These are phyloP conservation scores for Talaromyces islandicus DNA, from an alignment of 2,329 filamentous ascomycete genomes.

Conservation along the genomic window DNA sequence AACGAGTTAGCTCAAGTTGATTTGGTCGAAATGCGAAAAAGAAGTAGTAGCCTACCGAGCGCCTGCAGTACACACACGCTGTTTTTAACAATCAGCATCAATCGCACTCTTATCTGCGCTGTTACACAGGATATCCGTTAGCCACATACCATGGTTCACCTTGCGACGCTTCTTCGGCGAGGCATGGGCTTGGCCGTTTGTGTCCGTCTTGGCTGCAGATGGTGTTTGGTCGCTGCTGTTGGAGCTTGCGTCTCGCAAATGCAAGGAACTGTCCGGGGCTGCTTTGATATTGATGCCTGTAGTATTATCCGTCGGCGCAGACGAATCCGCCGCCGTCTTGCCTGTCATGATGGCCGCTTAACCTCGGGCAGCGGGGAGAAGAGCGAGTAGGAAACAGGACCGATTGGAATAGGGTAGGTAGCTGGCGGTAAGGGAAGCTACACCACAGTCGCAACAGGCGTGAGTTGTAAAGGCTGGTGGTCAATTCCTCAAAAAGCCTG, in stretches of 20 bases:
- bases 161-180: constrained; percentile 81
- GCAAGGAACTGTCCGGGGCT: not conserved
- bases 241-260: not conserved
- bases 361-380: not conserved
- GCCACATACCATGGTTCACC: constrained; percentile 71
- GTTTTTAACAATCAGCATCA: constrained; percentile 27
- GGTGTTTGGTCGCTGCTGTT: constrained; percentile 13
- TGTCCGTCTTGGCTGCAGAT: constrained; percentile 29
- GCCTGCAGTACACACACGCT: constrained; percentile 85
- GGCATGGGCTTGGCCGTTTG: constrained; percentile 26
- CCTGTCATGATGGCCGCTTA: not conserved
- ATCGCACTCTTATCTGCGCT: not conserved
- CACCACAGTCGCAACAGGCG: not conserved
- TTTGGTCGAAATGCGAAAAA: constrained; percentile 4
- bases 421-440: not conserved
- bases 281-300: constrained; percentile 11
- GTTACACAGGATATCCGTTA: constrained; percentile 6
- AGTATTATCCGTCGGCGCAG: constrained; percentile 17
- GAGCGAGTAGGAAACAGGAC: not conserved
- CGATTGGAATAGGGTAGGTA: not conserved
- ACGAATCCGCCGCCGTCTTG: not conserved
- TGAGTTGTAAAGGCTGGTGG: not conserved
- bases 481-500: not conserved
- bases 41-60: constrained; percentile 66
- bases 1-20: constrained; percentile 14